Evolutionary conservation across 176 grass and related monocot genomes (phyloP).

Genomic region (Neostapfia colusana): DNA sequence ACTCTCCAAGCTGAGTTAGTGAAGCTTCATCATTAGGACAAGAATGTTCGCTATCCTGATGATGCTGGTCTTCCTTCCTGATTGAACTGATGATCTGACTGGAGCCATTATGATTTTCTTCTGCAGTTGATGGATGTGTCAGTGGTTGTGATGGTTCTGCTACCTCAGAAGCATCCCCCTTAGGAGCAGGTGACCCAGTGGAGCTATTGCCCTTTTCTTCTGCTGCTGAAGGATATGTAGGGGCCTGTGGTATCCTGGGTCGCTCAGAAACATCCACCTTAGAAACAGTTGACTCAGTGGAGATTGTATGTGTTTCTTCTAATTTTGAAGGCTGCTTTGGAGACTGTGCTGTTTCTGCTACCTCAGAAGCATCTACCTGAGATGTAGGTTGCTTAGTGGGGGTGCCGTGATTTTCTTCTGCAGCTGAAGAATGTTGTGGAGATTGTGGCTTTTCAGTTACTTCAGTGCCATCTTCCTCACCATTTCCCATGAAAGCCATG

Average conservation of each 20-base stretch:
- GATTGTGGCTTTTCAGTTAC: constrained; percentile 39
- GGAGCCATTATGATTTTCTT: constrained; percentile 32
- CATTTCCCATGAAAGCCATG: constrained; percentile 91
- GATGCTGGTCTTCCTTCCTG: constrained; percentile 39
- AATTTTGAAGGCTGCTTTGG: constrained; percentile 42
- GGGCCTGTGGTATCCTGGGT: constrained; percentile 17
- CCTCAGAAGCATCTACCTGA: constrained; percentile 9
- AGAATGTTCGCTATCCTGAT: constrained; percentile 28
- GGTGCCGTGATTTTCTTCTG: constrained; percentile 47
- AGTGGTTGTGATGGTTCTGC: constrained; percentile 25
- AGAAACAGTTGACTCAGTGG: constrained; percentile 31
- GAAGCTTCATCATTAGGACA: constrained; percentile 22
- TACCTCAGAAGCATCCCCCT: constrained; percentile 16
- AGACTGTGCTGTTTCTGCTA: constrained; percentile 36
- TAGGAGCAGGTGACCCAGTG: constrained; percentile 20
- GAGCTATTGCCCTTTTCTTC: constrained; percentile 34
- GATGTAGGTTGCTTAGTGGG: constrained; percentile 34
- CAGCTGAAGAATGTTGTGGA: constrained; percentile 29
- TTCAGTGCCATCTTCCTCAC: constrained; percentile 53
- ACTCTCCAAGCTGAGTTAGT: constrained; percentile 31
- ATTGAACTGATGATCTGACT: constrained; percentile 21
- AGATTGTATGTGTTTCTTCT: constrained; percentile 32
- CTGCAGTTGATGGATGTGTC: constrained; percentile 17
- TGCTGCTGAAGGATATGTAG: constrained; percentile 26
- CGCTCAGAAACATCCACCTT: constrained; percentile 32